Evolutionary conservation across 306 rosid species (phyloP), one percentile per base, ranked within the genome.

Genomic region (Citrullus mucosospermus): DNA sequence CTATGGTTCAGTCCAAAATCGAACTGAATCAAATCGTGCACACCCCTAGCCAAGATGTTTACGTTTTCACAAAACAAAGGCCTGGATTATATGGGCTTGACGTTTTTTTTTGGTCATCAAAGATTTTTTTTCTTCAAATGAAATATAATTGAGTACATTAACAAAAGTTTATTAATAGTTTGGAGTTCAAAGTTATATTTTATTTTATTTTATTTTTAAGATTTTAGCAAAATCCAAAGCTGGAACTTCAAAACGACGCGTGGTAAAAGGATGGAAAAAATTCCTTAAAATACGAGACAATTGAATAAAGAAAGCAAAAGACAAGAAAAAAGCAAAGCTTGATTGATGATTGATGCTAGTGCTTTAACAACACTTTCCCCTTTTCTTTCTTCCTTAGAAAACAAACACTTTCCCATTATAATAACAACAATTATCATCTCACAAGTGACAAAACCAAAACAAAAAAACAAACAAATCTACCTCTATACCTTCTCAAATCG

Each of bases 401-500:
- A 22, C 73, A 66, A 66, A 66, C 50, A 66, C 50, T 66, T 59
- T 11, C 2, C 48, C 71, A 39, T 8, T 38, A 18, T 67, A 8
- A 67, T 41, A 65, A 66, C 50, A 66, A 65, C 69, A 7, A 34
- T 36, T 5, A 36, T 60, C 67, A 22, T 63, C 44, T 6, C 41
- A 32, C 6, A 18, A 30, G 4, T 48, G 3, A 38, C 30, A 2
- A 68, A 68, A 43, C 17, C 75, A 38, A 65, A 78, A 83, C 93
- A 85, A 59, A 59, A 59, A 15, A 32, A 10, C 44, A 32, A 62
- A 28, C 6, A 0, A 0, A 57, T 55, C 25, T 48, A 55, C 18
- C 0, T 39, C 56, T 86, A 91, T 18, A 81, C 85, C 85, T 89
- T 93, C 74, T 85, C 87, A 69, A 85, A 89, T 58, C 87, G 79